These are phyloP conservation scores for Yarrowia sp. DNA, from an alignment of 805 yeast species.

Conservation along the genomic window DNA sequence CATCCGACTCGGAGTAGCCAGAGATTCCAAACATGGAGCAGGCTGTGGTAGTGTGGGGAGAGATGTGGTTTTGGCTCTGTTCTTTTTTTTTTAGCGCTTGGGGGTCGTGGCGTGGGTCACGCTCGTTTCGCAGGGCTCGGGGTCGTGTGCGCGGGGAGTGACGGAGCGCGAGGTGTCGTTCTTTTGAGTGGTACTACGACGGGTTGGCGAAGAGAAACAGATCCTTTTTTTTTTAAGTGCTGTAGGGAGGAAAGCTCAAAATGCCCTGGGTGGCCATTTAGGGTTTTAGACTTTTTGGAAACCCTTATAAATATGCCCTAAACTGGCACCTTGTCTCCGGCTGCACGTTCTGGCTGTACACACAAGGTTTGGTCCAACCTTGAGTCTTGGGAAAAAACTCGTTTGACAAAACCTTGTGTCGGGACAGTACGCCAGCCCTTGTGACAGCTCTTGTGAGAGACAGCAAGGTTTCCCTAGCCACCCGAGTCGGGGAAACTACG, in stretches of 20 bases:
- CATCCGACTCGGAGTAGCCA: slow-evolving; percentile 26
- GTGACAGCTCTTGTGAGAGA: slow-evolving; percentile 10
- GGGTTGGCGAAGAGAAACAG: not conserved
- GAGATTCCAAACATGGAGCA: slow-evolving; percentile 16
- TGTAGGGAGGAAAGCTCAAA: slow-evolving; percentile 24
- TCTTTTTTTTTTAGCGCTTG: not conserved
- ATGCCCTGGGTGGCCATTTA: not conserved
- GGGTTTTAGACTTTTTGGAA: not conserved
- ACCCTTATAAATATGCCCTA: slow-evolving; percentile 23
- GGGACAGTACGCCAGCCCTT: slow-evolving; percentile 1
- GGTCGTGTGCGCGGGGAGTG: not conserved
- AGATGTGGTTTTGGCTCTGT: not conserved
- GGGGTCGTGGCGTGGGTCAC: too few species aligned
- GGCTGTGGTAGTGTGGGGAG: not conserved
- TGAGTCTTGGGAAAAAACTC: not conserved
- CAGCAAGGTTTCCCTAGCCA: slow-evolving; percentile 10
- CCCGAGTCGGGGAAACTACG: slow-evolving; percentile 5
- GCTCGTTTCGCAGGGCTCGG: too few species aligned
- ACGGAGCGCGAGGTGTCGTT: not conserved
- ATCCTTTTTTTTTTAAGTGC: slow-evolving; percentile 6
- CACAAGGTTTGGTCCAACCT: not conserved
- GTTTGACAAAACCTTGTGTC: not conserved
- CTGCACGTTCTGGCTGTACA: slow-evolving; percentile 12
- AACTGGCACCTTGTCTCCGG: slow-evolving; percentile 25
- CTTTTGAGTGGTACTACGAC: not conserved